Conservation (phyloP, 148 eudicot genomes). For the Nepenthes gracilis region DNA sequence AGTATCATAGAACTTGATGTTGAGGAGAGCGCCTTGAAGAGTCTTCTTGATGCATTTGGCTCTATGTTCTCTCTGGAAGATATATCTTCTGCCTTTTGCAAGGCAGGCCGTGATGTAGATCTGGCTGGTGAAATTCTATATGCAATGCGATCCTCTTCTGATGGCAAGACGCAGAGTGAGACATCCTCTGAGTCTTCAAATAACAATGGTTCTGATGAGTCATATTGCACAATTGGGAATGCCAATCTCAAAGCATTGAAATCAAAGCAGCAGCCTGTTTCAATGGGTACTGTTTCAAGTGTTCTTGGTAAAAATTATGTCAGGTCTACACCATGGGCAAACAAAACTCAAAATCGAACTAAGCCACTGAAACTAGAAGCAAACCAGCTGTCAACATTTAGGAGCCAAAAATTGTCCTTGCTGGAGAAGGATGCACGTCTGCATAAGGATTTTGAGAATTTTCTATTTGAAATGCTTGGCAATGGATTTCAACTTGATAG, state of each 20-base stretch:
- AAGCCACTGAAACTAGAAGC: constrained; percentile 14
- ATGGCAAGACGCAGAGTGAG: not conserved
- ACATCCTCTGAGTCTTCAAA: constrained; percentile 7
- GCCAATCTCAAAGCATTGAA: constrained; percentile 8
- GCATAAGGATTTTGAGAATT: constrained; percentile 16
- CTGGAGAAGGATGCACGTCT: constrained; percentile 5
- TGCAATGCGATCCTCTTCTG: constrained; percentile 8
- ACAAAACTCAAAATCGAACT: constrained; percentile 6
- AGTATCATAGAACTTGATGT: constrained; percentile 3
- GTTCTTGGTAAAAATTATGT: constrained; percentile 19
- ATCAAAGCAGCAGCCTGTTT: constrained; percentile 9
- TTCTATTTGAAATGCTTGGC: constrained; percentile 34
- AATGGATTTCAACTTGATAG: constrained; percentile 31
- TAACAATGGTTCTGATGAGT: constrained; percentile 5
- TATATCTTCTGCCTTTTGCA: constrained; percentile 28
- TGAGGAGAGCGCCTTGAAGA: constrained; percentile 25
- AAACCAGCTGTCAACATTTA: constrained; percentile 1
- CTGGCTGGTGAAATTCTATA: constrained; percentile 16
- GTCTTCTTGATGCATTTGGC: constrained; percentile 30
- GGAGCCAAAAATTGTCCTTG: constrained; percentile 1
- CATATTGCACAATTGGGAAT: constrained; percentile 8
- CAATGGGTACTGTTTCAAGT: constrained; percentile 14
- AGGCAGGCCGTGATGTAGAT: constrained; percentile 22
- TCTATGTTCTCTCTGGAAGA: constrained; percentile 26
- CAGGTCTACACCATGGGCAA: constrained; percentile 8